Conservation (phyloP, 768 basidiomycete genomes). For the Auriculariales sp. region DNA sequence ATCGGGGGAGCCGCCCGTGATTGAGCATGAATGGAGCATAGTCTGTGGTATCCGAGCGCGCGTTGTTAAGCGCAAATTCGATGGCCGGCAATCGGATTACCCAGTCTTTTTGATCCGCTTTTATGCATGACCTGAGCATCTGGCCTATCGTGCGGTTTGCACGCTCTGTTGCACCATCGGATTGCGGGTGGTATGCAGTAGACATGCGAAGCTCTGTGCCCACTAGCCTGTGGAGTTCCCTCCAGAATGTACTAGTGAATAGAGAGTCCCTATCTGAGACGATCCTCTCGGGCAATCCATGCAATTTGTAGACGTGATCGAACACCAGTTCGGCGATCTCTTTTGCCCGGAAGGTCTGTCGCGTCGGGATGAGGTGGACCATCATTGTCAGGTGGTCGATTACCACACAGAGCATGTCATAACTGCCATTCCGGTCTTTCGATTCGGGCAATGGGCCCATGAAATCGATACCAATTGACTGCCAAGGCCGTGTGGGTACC, state of each 20-base stretch:
- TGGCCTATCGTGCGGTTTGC: slow-evolving; percentile 12
- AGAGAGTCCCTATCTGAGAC: slow-evolving; percentile 26
- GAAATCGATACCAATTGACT: slow-evolving; percentile 17
- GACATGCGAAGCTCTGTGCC: slow-evolving; percentile 21
- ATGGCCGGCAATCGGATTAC: slow-evolving; percentile 5
- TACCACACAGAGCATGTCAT: slow-evolving; percentile 14
- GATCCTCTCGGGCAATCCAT: slow-evolving; percentile 24
- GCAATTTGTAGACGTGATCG: slow-evolving; percentile 19
- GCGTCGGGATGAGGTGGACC: slow-evolving; percentile 17
- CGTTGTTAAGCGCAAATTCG: slow-evolving; percentile 12
- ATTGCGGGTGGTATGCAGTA: slow-evolving; percentile 27
- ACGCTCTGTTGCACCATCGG: slow-evolving; percentile 25
- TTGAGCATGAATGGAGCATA: slow-evolving; percentile 12
- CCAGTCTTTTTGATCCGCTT: slow-evolving; percentile 11
- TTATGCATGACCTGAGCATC: slow-evolving; percentile 6
- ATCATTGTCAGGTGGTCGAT: slow-evolving; percentile 12
- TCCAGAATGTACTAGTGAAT: slow-evolving; percentile 32
- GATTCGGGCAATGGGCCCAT: slow-evolving; percentile 12
- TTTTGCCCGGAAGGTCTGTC: slow-evolving; percentile 15
- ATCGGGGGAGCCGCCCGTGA: slow-evolving; percentile 6
- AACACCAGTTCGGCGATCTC: slow-evolving; percentile 25
- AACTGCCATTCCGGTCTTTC: slow-evolving; percentile 11
- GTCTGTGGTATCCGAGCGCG: slow-evolving; percentile 8
- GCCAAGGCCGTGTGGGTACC: slow-evolving; percentile 14
- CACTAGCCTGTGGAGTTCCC: slow-evolving; percentile 16